phyloP scores from a whole-genome alignment of 331 rosid genomes.

The Stylosanthes scabra region DNA sequence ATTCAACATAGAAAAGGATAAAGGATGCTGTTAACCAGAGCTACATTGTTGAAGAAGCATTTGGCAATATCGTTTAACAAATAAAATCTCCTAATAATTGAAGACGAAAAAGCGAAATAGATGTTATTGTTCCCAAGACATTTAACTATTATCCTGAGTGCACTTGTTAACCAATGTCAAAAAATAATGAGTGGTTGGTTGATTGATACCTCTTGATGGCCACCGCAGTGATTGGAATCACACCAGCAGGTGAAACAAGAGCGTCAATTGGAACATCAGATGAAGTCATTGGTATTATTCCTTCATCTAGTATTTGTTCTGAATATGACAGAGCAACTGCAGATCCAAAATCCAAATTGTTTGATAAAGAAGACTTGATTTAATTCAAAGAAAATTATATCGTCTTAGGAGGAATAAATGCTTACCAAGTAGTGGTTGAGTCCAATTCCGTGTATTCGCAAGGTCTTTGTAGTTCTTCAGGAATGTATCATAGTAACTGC shows the following conservation, averaged over 20 bases:
- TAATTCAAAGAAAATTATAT: slow-evolving; percentile 30
- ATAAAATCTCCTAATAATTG: slow-evolving; percentile 3
- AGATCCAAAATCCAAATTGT: slow-evolving; percentile 32
- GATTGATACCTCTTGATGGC: slow-evolving; percentile 70
- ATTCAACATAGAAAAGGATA: slow-evolving; percentile 10
- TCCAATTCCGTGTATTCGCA: slow-evolving; percentile 76
- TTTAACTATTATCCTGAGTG: background rate
- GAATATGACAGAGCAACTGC: slow-evolving; percentile 93
- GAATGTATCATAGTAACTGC: slow-evolving; percentile 90
- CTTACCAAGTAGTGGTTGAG: slow-evolving; percentile 86
- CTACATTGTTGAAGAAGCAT: background rate
- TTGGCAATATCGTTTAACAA: background rate
- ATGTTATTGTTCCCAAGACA: background rate
- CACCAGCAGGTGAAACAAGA: slow-evolving; percentile 83
- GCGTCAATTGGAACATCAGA: slow-evolving; percentile 77
- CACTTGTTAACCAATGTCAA: slow-evolving; percentile 8
- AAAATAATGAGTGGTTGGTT: slow-evolving; percentile 20
- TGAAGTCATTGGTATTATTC: slow-evolving; percentile 68
- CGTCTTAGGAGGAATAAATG: slow-evolving; percentile 25
- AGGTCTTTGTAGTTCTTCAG: slow-evolving; percentile 78
- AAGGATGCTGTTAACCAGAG: slow-evolving; percentile 6
- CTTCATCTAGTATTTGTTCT: slow-evolving; percentile 83
- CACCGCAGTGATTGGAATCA: slow-evolving; percentile 72
- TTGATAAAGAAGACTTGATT: slow-evolving; percentile 12
- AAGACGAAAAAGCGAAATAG: background rate